Base-by-base conservation (phyloP, 441 rosid species). In the California macrophylla region DNA sequence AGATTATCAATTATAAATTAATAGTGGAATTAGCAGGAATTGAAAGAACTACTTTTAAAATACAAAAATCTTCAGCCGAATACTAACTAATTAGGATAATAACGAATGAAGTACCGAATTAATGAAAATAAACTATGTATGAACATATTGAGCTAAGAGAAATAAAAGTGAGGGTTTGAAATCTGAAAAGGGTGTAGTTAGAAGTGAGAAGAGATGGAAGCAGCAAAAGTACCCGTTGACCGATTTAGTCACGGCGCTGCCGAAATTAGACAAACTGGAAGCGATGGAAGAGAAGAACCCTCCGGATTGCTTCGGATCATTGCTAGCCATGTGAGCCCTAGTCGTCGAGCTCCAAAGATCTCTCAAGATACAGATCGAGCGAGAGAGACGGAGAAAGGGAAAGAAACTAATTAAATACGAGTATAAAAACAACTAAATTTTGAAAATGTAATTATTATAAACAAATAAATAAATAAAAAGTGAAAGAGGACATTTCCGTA, bases 231-330 rank as follows among this genome's bases (percentile, higher is more conserved):
- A 92, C 96, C 97, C 90, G 77, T 84, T 91, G 82, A 92, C 96
- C 69, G 97, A 92, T 85, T 88, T 92, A 81, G 88, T 76, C 96
- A 92, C 79, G 45, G 86, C 88, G 64, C 80, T 81, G 10, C 93
- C 82, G 25, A 89, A 70, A 84, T 70, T 92, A 56, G 96, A 82
- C 75, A 89, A 73, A 71, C 90, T 68, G 65, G 88, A 82, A 77
- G 90, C 90, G 74, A 92, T 78, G 36, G 96, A 87, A 1, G 92
- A 73, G 80, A 92, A 89, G 86, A 92, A 85, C 61, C 97, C 93
- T 54, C 87, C 74, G 34, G 58, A 76, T 74, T 80, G 86, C 73
- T 83, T 88, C 28, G 94, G 86, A 84, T 88, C 93, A 52, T 87
- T 81, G 34, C 87, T 74, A 76, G 89, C 86, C 96, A 89, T 91